Base-by-base conservation (phyloP, 192 early-diverging fungal genomes). In the Chytriomyces confervae region DNA sequence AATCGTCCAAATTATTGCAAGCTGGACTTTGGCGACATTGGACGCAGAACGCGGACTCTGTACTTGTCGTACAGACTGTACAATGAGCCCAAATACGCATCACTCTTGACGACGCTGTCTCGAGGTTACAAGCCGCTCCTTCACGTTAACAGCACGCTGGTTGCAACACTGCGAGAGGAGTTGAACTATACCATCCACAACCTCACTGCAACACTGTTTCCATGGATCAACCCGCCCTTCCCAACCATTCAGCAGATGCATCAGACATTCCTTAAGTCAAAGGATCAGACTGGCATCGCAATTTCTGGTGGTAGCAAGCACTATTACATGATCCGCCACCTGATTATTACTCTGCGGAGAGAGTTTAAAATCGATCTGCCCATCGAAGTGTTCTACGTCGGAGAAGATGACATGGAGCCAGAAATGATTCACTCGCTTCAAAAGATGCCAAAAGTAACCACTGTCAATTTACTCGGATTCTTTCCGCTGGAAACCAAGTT, bases 311-410 rank as follows among this genome's bases (percentile, higher is more conserved):
- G 69, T 4, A 71, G 20, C 20, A 50, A 57, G 8, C 57, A 71
- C 13, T 71, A 57, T 36, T 71, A 71, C 43, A 44, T 71, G 57
- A 27, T 51, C 7, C 16, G 57, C 13, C 69, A 71, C 57, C 8
- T 29, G 2, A 71, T 71, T 18, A 8, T 71, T 2, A 13, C 69
- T 8, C 50, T 71, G 44, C 47, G 69, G 8, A 48, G 27, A 60
- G 50, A 57, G 16, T 71, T 47, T 47, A 50, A 71, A 16, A 57
- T 71, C 8, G 9, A 51, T 16, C 23, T 71, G 13, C 69, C 69
- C 5, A 44, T 71, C 6, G 23, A 71, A 71, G 69, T 71, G 49
- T 71, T 60, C 27, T 71, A 71, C 27, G 50, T 9, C 7, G 69
- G 69, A 18, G 47, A 18, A 11, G 36, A 29, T 7, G 69, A 71